Conservation (phyloP, 495 filamentous ascomycete genomes). For the Bacidia rubella region DNA sequence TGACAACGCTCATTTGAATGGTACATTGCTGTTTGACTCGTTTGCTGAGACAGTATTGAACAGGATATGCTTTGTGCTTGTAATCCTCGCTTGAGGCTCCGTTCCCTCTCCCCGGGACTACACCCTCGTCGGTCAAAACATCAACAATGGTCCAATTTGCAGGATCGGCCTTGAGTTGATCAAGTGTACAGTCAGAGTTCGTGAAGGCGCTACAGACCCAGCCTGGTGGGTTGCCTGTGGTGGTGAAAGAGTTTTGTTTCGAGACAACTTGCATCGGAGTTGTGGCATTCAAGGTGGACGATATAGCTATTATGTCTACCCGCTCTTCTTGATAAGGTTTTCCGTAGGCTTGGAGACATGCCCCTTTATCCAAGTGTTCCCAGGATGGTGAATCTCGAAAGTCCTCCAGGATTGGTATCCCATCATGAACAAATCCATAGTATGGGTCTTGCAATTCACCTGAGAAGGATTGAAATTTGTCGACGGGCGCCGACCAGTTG, state of each 20-base stretch:
- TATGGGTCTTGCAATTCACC: constrained; percentile 17
- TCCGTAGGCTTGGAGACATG: constrained; percentile 6
- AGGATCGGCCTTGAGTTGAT: background rate
- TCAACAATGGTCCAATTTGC: background rate
- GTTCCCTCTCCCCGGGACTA: background rate
- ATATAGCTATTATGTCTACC: constrained; percentile 4
- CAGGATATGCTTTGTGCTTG: constrained; percentile 6
- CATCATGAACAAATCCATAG: constrained; percentile 20
- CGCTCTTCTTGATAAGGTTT: background rate
- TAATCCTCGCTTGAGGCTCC: background rate
- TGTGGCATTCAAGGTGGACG: background rate
- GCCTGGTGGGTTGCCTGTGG: background rate
- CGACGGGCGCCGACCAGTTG: constrained; percentile 1
- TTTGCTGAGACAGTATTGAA: constrained; percentile 29
- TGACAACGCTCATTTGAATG: constrained; percentile 27
- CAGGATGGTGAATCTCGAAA: constrained; percentile 21
- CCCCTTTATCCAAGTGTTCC: constrained; percentile 1
- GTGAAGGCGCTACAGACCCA: constrained; percentile 1
- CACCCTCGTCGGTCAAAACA: background rate
- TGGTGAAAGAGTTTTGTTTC: too few species aligned
- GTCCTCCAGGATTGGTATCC: constrained; percentile 19
- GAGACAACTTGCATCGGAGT: background rate
- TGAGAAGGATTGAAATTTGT: background rate
- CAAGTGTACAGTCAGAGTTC: background rate
- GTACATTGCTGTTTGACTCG: constrained; percentile 21